phyloP scores from a whole-genome alignment of 2,329 filamentous ascomycete genomes.

The Colletotrichum magnum region DNA sequence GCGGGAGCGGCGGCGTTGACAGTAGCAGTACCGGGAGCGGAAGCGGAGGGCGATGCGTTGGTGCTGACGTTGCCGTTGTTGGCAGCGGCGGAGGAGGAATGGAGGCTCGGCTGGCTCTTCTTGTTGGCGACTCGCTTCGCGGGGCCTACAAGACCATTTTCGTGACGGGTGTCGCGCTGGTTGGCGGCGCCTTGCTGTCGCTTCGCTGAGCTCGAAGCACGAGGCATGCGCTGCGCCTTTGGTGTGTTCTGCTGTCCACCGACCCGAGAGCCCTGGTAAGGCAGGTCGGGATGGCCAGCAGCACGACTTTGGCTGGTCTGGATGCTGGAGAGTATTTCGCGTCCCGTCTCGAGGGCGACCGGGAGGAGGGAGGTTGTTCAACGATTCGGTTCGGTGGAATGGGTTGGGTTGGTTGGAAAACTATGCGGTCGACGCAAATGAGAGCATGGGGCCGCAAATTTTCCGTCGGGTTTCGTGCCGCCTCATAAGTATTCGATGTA shows the following conservation, averaged over 20 bases:
- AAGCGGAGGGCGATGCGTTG: background rate
- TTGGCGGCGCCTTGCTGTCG: conserved; percentile 73
- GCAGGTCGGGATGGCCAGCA: conserved; percentile 53
- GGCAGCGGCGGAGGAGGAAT: conserved; percentile 46
- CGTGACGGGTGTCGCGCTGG: conserved; percentile 82
- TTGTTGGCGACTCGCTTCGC: conserved; percentile 55
- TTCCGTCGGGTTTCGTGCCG: conserved; percentile 24
- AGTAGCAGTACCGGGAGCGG: conserved; percentile 5
- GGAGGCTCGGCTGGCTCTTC: conserved; percentile 63
- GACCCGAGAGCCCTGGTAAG: conserved; percentile 50
- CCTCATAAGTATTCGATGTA: conserved; percentile 35
- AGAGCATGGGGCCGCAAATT: conserved; percentile 29
- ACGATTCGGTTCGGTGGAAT: conserved; percentile 6
- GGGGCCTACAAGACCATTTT: conserved; percentile 85
- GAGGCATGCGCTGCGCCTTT: conserved; percentile 69
- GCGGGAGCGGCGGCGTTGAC: conserved; percentile 27
- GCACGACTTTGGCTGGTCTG: conserved; percentile 44
- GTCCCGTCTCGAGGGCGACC: conserved; percentile 36
- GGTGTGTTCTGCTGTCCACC: conserved; percentile 51
- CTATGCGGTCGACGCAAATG: conserved; percentile 37
- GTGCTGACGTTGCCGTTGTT: no score
- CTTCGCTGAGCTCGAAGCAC: conserved; percentile 70
- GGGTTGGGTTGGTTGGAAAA: conserved; percentile 12
- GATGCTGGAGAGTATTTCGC: conserved; percentile 32
- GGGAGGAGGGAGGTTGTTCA: conserved; percentile 38